Conservation (phyloP, 2,329 filamentous ascomycete species). For the Cadophora malorum region DNA sequence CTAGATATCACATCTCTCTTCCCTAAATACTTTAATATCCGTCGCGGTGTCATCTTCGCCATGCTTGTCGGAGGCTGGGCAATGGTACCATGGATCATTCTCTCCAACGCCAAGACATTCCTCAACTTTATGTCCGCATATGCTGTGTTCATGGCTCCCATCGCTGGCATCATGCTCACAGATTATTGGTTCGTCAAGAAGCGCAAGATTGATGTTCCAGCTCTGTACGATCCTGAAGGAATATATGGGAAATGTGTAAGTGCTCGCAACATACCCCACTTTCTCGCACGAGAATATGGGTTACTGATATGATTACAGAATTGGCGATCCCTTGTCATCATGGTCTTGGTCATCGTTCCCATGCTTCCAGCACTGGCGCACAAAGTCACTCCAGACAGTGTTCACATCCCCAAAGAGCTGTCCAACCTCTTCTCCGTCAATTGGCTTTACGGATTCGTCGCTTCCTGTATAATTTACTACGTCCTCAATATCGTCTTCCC, state of each 20-base stretch:
- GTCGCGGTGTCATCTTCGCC: conserved; percentile 51
- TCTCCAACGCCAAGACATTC: conserved; percentile 41
- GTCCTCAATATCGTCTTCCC: conserved; percentile 25
- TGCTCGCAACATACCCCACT: background rate
- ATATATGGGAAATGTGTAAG: conserved; percentile 27
- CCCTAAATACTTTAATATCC: conserved; percentile 56
- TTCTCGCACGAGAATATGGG: too few relatives aligned
- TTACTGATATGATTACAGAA: too few relatives aligned
- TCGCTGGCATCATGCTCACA: conserved; percentile 47
- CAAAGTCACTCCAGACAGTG: conserved; percentile 23
- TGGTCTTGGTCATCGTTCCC: conserved; percentile 24
- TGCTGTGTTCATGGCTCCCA: conserved; percentile 46
- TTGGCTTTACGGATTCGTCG: conserved; percentile 29
- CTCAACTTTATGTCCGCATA: conserved; percentile 42
- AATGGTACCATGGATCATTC: conserved; percentile 54
- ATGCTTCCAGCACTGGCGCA: conserved; percentile 27
- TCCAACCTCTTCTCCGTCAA: conserved; percentile 25
- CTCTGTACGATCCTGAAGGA: conserved; percentile 41
- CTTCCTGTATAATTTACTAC: conserved; percentile 27
- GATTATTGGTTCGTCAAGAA: conserved; percentile 44
- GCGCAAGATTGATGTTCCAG: conserved; percentile 43
- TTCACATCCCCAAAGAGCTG: conserved; percentile 21
- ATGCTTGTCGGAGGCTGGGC: conserved; percentile 52
- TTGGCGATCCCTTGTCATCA: conserved; percentile 24
- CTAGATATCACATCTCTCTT: conserved; percentile 52